A percentile compares a stretch with the other conserved stretches of the same genome.
phyloP scores from a whole-genome alignment of 306 rosid genomes.

The Prunus mira region DNA sequence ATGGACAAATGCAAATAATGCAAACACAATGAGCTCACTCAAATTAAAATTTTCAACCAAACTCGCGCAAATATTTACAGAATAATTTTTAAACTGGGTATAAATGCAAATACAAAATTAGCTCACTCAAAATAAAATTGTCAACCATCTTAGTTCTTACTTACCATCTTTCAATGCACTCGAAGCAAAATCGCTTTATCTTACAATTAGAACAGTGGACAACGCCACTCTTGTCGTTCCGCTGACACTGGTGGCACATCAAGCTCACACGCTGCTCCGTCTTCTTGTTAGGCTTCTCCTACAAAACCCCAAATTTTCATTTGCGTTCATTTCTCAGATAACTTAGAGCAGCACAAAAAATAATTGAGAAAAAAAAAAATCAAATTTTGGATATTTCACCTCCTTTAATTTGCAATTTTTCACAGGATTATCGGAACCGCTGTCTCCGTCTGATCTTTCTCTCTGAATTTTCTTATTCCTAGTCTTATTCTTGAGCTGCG shows the following conservation, averaged over 20 bases:
- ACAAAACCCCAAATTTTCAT: neutral
- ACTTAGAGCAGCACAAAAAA: neutral
- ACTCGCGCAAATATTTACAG: neutral
- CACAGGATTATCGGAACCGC: neutral
- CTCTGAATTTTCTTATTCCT: conserved; percentile 8
- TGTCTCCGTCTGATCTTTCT: neutral
- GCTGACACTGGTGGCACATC: conserved; percentile 78
- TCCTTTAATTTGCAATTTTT: neutral
- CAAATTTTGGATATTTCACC: conserved; percentile 8
- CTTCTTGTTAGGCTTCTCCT: conserved; percentile 15
- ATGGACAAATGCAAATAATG: neutral
- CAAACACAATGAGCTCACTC: neutral
- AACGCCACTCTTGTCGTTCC: conserved; percentile 61
- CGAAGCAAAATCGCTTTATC: conserved; percentile 50
- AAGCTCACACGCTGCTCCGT: conserved; percentile 45
- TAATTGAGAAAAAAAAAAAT: neutral
- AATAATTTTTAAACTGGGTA: neutral
- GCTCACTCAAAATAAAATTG: neutral
- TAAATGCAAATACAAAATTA: neutral
- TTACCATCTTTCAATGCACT: conserved; percentile 58
- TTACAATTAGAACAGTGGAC: conserved; percentile 45
- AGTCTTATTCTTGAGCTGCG: conserved; percentile 15
- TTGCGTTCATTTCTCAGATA: neutral
- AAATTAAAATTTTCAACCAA: neutral
- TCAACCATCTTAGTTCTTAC: neutral